These are phyloP conservation scores for Chenopodium suecicum DNA, from an alignment of 148 eudicot genomes.

Conservation along the genomic window DNA sequence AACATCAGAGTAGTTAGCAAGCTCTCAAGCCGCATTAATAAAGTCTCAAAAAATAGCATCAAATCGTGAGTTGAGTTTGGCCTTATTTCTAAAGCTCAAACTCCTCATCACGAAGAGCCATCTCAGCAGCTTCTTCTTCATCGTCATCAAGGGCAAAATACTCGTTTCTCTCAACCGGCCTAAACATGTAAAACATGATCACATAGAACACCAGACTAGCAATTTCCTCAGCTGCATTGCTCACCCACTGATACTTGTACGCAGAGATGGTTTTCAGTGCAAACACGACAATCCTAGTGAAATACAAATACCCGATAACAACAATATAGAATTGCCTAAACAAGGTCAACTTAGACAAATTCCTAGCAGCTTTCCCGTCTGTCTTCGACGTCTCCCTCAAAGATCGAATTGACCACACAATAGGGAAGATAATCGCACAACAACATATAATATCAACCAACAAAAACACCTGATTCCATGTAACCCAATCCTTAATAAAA, in stretches of 20 bases:
- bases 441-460: conserved; percentile 92
- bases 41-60: neutral
- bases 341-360: conserved; percentile 73
- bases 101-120: conserved; percentile 87
- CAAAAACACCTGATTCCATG: conserved; percentile 94
- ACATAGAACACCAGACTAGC: conserved; percentile 78
- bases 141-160: conserved; percentile 86
- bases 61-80: neutral
- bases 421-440: conserved; percentile 83
- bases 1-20: conserved; percentile 29
- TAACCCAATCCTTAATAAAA: conserved; percentile 92
- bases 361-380: conserved; percentile 96
- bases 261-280: conserved; percentile 80
- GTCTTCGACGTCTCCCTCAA: conserved; percentile 96
- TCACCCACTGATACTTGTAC: conserved; percentile 95
- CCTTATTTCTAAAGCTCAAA: conserved; percentile 59
- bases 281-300: conserved; percentile 91
- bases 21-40: conserved; percentile 8
- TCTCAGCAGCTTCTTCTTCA: conserved; percentile 91
- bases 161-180: conserved; percentile 95
- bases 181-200: conserved; percentile 92
- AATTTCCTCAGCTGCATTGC: conserved; percentile 90
- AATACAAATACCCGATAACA: conserved; percentile 95
- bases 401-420: conserved; percentile 91
- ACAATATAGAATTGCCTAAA: conserved; percentile 93